Evolutionary conservation across 345 rosid genomes (phyloP).

Genomic region (Mallotus nudiflorus): DNA sequence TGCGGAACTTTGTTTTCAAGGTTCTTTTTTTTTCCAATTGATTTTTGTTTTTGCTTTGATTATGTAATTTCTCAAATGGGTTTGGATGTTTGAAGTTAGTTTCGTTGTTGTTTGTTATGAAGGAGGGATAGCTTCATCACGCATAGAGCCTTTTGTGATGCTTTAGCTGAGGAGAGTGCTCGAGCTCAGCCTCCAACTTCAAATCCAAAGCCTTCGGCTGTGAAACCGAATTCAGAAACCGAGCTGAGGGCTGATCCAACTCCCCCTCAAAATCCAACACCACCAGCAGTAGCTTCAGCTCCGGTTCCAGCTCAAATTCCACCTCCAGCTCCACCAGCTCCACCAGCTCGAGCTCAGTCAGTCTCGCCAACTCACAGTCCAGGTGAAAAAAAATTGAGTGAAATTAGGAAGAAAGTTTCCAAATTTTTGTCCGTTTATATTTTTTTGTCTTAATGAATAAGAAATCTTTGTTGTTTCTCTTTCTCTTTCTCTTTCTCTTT

Average conservation of each 20-base stretch:
- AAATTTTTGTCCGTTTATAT: slow-evolving; percentile 37
- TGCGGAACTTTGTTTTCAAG: slow-evolving; percentile 91
- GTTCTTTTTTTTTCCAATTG: slow-evolving; percentile 24
- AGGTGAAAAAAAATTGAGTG: slow-evolving; percentile 38
- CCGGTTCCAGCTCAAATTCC: slow-evolving; percentile 14
- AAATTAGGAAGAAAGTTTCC: slow-evolving; percentile 17
- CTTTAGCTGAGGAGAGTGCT: slow-evolving; percentile 79
- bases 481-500: slow-evolving; percentile 19
- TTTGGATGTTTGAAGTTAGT: not conserved
- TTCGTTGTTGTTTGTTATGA: slow-evolving; percentile 10
- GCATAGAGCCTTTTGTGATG: slow-evolving; percentile 94
- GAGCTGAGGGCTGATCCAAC: slow-evolving; percentile 40
- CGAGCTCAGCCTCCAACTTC: slow-evolving; percentile 37
- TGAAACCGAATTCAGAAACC: slow-evolving; percentile 30
- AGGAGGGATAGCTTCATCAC: slow-evolving; percentile 97
- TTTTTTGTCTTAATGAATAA: slow-evolving; percentile 32
- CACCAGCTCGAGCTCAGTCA: slow-evolving; percentile 38
- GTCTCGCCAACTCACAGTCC: slow-evolving; percentile 47
- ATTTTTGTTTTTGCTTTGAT: not conserved
- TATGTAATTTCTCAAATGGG: slow-evolving; percentile 4
- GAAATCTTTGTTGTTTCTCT: slow-evolving; percentile 25
- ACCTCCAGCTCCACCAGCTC: slow-evolving; percentile 28
- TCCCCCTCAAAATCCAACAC: slow-evolving; percentile 21
- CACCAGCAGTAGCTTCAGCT: slow-evolving; percentile 6
- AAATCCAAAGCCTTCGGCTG: slow-evolving; percentile 17